phyloP scores from a whole-genome alignment of 345 rosid species.

The Alliaria petiolata region DNA sequence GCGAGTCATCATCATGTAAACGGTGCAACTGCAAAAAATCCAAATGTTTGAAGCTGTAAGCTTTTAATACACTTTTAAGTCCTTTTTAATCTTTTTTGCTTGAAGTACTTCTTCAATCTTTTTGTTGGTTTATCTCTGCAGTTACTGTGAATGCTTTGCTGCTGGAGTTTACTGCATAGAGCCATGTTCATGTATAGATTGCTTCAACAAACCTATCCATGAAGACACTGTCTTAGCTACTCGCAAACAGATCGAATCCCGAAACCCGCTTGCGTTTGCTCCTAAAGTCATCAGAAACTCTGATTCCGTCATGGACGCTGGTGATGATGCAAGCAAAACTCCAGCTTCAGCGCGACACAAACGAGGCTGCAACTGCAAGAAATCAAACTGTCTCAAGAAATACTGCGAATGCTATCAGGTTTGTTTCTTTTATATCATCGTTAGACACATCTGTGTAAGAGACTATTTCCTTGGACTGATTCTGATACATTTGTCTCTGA shows the following conservation, averaged over 20 bases:
- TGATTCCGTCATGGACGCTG: constrained; percentile 27
- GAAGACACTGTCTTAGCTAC: constrained; percentile 91
- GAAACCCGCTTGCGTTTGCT: constrained; percentile 99
- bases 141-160: constrained; percentile 88
- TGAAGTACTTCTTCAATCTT: not conserved
- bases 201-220: constrained; percentile 90
- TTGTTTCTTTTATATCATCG: not conserved
- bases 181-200: constrained; percentile 92
- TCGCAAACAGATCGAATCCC: constrained; percentile 93
- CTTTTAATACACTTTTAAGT: constrained; percentile 6
- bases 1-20: constrained; percentile 58
- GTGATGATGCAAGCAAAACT: constrained; percentile 71
- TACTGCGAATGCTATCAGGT: constrained; percentile 99
- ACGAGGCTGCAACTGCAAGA: constrained; percentile 99
- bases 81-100: not conserved
- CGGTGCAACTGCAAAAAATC: constrained; percentile 97
- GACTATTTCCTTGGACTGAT: constrained; percentile 6
- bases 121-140: not conserved
- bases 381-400: constrained; percentile 89
- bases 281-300: constrained; percentile 82
- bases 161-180: constrained; percentile 95
- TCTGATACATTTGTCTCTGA: not conserved
- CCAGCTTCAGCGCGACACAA: constrained; percentile 98
- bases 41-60: constrained; percentile 98
- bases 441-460: not conserved